Conservation (phyloP, 1,284 basidiomycete species). For the Afroboletus lepidellus region DNA sequence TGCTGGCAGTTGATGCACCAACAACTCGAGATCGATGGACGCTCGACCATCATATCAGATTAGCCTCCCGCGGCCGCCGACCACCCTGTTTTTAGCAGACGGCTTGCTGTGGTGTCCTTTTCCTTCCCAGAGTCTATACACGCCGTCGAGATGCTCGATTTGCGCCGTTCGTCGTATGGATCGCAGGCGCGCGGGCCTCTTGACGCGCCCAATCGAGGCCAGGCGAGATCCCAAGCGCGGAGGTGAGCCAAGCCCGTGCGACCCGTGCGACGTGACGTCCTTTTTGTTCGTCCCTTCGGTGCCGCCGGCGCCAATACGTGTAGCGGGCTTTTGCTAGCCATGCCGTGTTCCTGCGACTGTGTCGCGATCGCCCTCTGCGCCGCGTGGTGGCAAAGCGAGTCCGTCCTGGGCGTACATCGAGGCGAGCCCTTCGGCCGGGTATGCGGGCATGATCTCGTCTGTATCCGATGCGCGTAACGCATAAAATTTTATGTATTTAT, state of each 20-base stretch:
- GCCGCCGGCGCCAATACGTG: conserved; percentile 6
- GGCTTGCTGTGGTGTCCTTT: conserved; percentile 9
- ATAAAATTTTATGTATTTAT: conserved; percentile 9
- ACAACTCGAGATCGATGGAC: conserved; percentile 17
- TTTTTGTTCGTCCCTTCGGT: conserved; percentile 11
- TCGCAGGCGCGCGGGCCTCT: neutral
- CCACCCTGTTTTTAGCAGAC: conserved; percentile 16
- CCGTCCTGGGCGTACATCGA: conserved; percentile 16
- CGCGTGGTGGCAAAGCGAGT: conserved; percentile 17
- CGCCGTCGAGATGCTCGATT: conserved; percentile 13
- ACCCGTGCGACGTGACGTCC: neutral
- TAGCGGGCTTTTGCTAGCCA: conserved; percentile 14
- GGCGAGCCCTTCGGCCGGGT: conserved; percentile 7
- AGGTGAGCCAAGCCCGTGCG: conserved; percentile 7
- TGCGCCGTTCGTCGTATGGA: conserved; percentile 1
- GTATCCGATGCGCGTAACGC: conserved; percentile 7
- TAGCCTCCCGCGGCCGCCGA: conserved; percentile 15
- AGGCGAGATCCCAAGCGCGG: conserved; percentile 3
- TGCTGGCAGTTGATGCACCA: conserved; percentile 28
- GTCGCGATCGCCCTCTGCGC: conserved; percentile 24
- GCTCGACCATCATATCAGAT: conserved; percentile 21
- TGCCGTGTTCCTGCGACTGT: conserved; percentile 27
- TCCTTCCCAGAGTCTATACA: conserved; percentile 3
- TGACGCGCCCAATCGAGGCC: neutral
- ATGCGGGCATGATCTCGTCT: conserved; percentile 13